phyloP scores from a whole-genome alignment of 1,284 basidiomycete genomes.

The Ceratobasidium sp. region DNA sequence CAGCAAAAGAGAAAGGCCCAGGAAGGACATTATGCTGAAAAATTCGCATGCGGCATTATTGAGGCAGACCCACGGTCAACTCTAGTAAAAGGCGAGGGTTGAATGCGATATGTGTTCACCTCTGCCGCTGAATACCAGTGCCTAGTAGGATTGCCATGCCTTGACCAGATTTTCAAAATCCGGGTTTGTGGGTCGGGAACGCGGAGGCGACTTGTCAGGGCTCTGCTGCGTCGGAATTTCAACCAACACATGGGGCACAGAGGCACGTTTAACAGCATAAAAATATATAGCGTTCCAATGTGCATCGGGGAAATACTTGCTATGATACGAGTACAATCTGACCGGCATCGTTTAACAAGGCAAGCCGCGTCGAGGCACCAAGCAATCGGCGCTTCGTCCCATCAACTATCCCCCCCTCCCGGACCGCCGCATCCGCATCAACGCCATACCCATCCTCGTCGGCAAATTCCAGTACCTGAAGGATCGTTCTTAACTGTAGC shows the following conservation, averaged over 20 bases:
- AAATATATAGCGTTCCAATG: no score
- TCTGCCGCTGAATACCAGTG: constrained; percentile 10
- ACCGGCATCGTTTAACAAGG: constrained; percentile 20
- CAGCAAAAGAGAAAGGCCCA: constrained; percentile 14
- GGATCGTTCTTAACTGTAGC: constrained; percentile 30
- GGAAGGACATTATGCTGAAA: constrained; percentile 21
- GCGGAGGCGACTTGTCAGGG: neutral
- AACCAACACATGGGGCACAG: neutral
- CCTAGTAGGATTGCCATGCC: neutral
- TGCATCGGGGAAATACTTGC: neutral
- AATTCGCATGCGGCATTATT: constrained; percentile 33
- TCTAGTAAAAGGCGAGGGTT: constrained; percentile 40
- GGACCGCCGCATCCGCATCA: neutral
- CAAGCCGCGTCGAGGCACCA: constrained; percentile 16
- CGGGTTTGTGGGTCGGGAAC: constrained; percentile 32
- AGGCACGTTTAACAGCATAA: no score
- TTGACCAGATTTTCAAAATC: constrained; percentile 24
- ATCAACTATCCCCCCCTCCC: neutral
- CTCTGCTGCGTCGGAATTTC: neutral
- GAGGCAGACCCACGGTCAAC: constrained; percentile 39
- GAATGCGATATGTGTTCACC: constrained; percentile 38
- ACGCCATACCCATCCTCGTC: constrained; percentile 26
- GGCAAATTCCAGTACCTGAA: constrained; percentile 25
- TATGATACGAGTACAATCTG: constrained; percentile 23
- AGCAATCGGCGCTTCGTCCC: constrained; percentile 13